phyloP scores from a whole-genome alignment of 2,329 filamentous ascomycete species.

The Whalleya microplaca region DNA sequence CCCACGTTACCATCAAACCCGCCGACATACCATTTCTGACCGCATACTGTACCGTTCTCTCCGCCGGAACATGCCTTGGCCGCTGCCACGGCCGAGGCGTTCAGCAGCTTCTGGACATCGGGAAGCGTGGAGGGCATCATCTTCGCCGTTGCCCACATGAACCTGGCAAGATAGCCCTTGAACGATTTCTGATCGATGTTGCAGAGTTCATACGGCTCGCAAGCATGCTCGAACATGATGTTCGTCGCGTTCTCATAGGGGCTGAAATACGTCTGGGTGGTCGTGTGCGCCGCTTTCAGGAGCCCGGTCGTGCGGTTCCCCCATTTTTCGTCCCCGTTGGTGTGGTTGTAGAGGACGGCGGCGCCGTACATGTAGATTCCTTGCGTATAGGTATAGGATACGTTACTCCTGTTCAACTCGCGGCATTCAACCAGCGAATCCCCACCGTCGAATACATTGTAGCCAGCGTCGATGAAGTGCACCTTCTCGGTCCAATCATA shows the following conservation, averaged over 20 bases:
- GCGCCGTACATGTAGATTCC: conserved; percentile 69
- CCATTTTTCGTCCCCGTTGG: conserved; percentile 56
- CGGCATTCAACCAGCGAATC: conserved; percentile 58
- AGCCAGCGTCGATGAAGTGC: conserved; percentile 59
- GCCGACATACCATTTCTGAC: conserved; percentile 64
- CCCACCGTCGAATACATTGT: conserved; percentile 66
- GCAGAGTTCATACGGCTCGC: conserved; percentile 61
- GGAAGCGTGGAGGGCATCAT: conserved; percentile 58
- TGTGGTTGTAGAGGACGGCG: conserved; percentile 66
- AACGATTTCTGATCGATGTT: conserved; percentile 68
- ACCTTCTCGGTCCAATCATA: conserved; percentile 66
- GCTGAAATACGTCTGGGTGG: conserved; percentile 53
- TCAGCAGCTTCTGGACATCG: conserved; percentile 53
- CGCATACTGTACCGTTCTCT: conserved; percentile 56
- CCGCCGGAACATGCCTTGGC: conserved; percentile 61
- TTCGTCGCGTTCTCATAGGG: conserved; percentile 55
- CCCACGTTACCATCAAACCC: conserved; percentile 59
- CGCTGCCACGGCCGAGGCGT: conserved; percentile 58
- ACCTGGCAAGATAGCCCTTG: conserved; percentile 53
- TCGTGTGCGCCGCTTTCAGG: conserved; percentile 51
- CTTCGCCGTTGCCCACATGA: conserved; percentile 62
- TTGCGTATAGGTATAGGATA: conserved; percentile 68
- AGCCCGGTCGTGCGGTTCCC: conserved; percentile 54
- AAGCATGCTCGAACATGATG: conserved; percentile 69
- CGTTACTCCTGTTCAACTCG: conserved; percentile 45